Conservation (phyloP, 148 eudicot genomes). For the Arbutus unedo region DNA sequence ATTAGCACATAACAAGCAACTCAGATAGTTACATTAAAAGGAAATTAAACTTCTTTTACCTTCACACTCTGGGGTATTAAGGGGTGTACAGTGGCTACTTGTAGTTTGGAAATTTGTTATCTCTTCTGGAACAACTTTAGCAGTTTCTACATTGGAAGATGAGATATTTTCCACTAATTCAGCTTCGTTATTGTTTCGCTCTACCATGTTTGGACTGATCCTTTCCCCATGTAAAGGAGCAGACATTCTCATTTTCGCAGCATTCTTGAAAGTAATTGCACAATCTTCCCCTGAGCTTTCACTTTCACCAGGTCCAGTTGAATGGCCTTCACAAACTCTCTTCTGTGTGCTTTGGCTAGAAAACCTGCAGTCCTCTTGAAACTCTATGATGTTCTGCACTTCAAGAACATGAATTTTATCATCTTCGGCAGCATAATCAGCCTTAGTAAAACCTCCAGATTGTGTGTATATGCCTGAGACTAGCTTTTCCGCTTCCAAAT, state of each 20-base stretch:
- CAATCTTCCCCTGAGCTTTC: not conserved
- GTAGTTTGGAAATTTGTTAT: too few species aligned
- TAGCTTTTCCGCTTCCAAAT: not conserved
- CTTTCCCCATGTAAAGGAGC: not conserved
- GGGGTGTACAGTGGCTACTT: too few species aligned
- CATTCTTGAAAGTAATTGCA: not conserved
- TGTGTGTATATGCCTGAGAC: not conserved
- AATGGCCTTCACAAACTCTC: not conserved
- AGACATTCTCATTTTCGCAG: not conserved
- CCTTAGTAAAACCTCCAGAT: not conserved
- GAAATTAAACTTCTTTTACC: not conserved
- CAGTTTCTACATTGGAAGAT: too few species aligned
- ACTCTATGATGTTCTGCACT: not conserved
- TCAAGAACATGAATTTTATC: not conserved
- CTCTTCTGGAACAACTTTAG: too few species aligned
- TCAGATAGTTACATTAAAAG: not conserved
- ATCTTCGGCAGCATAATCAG: not conserved
- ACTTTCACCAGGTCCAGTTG: slow-evolving; percentile 8
- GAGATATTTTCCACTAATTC: too few species aligned
- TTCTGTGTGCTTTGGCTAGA: not conserved
- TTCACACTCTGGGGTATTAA: not conserved
- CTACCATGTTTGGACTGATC: not conserved
- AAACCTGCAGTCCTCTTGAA: not conserved
- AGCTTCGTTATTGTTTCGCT: too few species aligned
- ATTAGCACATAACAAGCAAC: not conserved